Evolutionary conservation across 495 filamentous ascomycete species (phyloP), one percentile per base, ranked within the genome.

Genomic region (Aspergillus homomorphus): DNA sequence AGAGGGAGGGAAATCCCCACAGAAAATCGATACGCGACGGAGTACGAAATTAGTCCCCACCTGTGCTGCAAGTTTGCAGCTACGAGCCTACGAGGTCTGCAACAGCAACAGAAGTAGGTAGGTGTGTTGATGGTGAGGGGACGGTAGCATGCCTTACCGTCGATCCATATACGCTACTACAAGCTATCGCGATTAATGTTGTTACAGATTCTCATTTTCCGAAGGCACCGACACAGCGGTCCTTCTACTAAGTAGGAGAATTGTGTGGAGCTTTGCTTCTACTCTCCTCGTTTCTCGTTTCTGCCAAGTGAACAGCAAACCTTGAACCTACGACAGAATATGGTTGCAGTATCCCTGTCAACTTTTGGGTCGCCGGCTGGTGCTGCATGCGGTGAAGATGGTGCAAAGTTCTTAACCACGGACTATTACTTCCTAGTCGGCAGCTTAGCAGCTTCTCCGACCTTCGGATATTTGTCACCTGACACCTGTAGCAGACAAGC

Each of bases 261-360:
- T 61, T 67, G 63, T 67, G 72, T 69, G 70, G 66, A 64, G 61
- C 58, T 59, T 60, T 58, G 61, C 67, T 69, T 64, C 59, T 44
- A 46, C 38, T 16, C 38, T 23, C 22, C 33, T 45, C 14, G 16
- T 55, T 30, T 24, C 53, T 43, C 22, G 10, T 55, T 54, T 55
- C 23, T 28, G 38, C 33, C 33, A 38, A 38, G 33, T 12, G 33
- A 38, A 38, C 33, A 12, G 33, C 33, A 12, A 38, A 38, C 33
- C 33, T 38, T 38, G 33, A 38, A 7, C 33, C 33, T 38, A 38
- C 12, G 8, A 38, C 33, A 12, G 12, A 38, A 12, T 38, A 38
- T 12, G 15, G 33, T 38, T 12, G 15, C 4, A 12, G 33, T 38
- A 38, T 38, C 33, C 33, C 10, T 38, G 33, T 38, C 33, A 12